Conservation (phyloP, 495 filamentous ascomycete species). For the Aspergillus cristatus region DNA sequence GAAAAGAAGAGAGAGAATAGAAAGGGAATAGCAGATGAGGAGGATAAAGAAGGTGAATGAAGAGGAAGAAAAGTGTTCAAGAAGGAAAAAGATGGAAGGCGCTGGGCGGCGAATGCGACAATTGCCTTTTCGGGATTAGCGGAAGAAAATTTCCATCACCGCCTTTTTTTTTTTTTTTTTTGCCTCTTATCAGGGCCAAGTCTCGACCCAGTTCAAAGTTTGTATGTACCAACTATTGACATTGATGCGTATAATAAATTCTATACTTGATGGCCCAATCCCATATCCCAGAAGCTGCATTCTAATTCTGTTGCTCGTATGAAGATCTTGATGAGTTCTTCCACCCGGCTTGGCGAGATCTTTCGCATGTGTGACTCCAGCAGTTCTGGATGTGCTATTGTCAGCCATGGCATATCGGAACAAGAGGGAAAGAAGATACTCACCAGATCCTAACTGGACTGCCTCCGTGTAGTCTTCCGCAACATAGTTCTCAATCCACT, state of each 20-base stretch:
- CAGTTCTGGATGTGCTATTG: conserved; percentile 38
- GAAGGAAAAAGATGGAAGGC: conserved; percentile 9
- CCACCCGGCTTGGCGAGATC: conserved; percentile 64
- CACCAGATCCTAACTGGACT: conserved; percentile 58
- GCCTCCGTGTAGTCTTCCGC: conserved; percentile 66
- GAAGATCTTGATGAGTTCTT: conserved; percentile 75
- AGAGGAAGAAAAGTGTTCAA: conserved; percentile 9
- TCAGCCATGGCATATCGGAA: conserved; percentile 14
- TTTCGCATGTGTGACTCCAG: conserved; percentile 60
- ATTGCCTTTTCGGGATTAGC: conserved; percentile 10
- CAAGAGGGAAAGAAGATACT: conserved; percentile 9
- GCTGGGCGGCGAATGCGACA: conserved; percentile 10
- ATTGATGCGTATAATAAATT: background rate
- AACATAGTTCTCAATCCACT: conserved; percentile 83
- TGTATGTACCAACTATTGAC: background rate
- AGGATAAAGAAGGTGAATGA: conserved; percentile 14
- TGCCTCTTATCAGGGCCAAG: background rate
- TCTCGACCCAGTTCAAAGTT: background rate
- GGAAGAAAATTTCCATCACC: conserved; percentile 9
- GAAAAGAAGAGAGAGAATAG: conserved; percentile 8
- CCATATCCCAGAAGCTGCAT: conserved; percentile 84
- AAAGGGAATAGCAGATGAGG: conserved; percentile 12
- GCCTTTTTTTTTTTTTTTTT: conserved; percentile 1
- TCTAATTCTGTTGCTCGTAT: conserved; percentile 86
- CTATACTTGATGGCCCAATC: conserved; percentile 25